These are phyloP conservation scores for Eimeria sp. DNA, from an alignment of 169 alveolate species.

Conservation along the genomic window DNA sequence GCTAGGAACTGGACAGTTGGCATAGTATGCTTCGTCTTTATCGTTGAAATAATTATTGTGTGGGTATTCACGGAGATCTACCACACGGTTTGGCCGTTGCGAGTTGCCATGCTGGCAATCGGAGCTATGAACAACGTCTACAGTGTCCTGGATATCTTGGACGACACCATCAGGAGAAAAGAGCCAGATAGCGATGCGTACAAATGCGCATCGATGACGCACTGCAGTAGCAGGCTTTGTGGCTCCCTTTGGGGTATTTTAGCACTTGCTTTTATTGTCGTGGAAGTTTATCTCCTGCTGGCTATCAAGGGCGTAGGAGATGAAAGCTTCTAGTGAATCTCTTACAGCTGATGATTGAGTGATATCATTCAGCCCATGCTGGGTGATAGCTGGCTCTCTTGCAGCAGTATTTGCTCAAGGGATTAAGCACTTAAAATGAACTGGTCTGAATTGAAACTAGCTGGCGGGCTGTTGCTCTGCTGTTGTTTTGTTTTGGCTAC, in stretches of 20 bases:
- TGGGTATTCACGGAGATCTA: constrained; percentile 85
- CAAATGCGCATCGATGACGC: constrained; percentile 86
- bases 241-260: constrained; percentile 86
- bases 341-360: not conserved
- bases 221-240: constrained; percentile 86
- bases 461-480: not conserved
- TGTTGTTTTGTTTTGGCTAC: not conserved
- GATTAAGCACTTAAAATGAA: not conserved
- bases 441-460: not conserved
- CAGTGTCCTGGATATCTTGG: constrained; percentile 86
- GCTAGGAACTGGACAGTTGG: constrained; percentile 86
- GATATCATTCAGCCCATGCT: not conserved
- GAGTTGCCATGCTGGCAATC: constrained; percentile 85
- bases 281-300: constrained; percentile 85
- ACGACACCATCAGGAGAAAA: constrained; percentile 86
- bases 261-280: constrained; percentile 79
- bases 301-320: constrained; percentile 85
- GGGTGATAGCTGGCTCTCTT: not conserved
- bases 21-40: constrained; percentile 83
- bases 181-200: constrained; percentile 88
- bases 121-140: constrained; percentile 87
- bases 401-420: not conserved
- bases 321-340: constrained; percentile 23
- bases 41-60: constrained; percentile 76
- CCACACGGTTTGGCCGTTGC: constrained; percentile 85